phyloP scores from a whole-genome alignment of 1,284 basidiomycete genomes.

The Macrocystidia cucumis region DNA sequence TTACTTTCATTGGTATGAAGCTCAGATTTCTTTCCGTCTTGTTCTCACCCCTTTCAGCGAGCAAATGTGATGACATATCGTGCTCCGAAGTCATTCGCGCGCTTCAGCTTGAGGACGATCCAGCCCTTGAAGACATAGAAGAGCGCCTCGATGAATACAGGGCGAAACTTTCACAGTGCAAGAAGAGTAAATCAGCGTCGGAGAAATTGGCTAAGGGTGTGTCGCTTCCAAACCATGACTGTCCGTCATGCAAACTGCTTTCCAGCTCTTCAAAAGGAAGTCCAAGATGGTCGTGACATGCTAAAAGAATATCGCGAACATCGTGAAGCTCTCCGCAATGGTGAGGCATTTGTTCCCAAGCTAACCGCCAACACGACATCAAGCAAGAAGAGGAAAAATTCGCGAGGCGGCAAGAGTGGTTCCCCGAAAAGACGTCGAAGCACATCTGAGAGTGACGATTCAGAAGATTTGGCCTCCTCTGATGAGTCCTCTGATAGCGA shows the following conservation, averaged over 20 bases:
- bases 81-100: constrained; percentile 48
- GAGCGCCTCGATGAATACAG: constrained; percentile 31
- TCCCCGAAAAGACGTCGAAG: constrained; percentile 37
- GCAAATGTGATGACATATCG: constrained; percentile 59
- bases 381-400: constrained; percentile 44
- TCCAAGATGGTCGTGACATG: constrained; percentile 31
- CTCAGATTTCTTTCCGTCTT: constrained; percentile 1
- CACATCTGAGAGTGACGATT: constrained; percentile 13
- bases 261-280: constrained; percentile 26
- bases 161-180: constrained; percentile 29
- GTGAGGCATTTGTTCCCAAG: constrained; percentile 32
- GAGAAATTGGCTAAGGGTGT: constrained; percentile 35
- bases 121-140: constrained; percentile 42
- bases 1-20: constrained; percentile 48
- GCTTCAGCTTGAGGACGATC: constrained; percentile 42
- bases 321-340: constrained; percentile 37
- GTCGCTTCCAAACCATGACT: constrained; percentile 3
- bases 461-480: constrained; percentile 14
- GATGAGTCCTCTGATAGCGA: constrained; percentile 18
- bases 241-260: constrained; percentile 2
- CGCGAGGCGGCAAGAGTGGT: constrained; percentile 27
- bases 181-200: constrained; percentile 31
- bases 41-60: constrained; percentile 27
- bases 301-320: constrained; percentile 37
- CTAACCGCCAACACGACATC: constrained; percentile 26